Evolutionary conservation across 2,329 filamentous ascomycete species (phyloP).

Genomic region (Metarhizium sp.): DNA sequence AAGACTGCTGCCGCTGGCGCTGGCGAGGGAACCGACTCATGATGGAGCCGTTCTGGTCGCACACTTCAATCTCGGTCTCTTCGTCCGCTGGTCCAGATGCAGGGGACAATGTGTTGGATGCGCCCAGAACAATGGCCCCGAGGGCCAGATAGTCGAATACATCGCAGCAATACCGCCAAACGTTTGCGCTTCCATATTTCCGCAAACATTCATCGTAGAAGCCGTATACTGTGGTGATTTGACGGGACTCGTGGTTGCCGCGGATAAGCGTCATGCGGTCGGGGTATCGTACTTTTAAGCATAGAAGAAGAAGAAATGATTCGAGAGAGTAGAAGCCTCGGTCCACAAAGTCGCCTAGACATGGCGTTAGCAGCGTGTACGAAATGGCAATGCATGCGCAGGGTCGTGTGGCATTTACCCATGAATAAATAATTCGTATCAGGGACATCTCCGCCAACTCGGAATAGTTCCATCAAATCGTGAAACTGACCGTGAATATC

Average conservation of each 20-base stretch:
- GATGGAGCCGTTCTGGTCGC: conserved; percentile 73
- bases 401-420: conserved; percentile 41
- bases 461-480: conserved; percentile 92
- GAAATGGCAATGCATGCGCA: neutral
- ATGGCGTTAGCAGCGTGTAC: neutral
- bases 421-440: conserved; percentile 97
- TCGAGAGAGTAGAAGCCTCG: conserved; percentile 97
- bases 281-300: conserved; percentile 93
- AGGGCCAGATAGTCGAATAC: conserved; percentile 95
- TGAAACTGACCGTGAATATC: conserved; percentile 97
- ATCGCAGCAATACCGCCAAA: conserved; percentile 96
- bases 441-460: conserved; percentile 85
- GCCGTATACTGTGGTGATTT: conserved; percentile 95
- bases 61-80: conserved; percentile 86
- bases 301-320: conserved; percentile 89
- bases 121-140: conserved; percentile 83
- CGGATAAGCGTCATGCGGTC: conserved; percentile 94
- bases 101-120: conserved; percentile 51
- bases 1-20: conserved; percentile 9
- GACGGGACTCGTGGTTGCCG: conserved; percentile 90
- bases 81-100: conserved; percentile 44
- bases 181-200: conserved; percentile 94
- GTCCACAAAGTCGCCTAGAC: conserved; percentile 84
- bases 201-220: conserved; percentile 96
- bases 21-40: conserved; percentile 61